These are phyloP conservation scores for Fonsecaea nubica DNA, from an alignment of 2,329 filamentous ascomycete genomes.

Conservation along the genomic window DNA sequence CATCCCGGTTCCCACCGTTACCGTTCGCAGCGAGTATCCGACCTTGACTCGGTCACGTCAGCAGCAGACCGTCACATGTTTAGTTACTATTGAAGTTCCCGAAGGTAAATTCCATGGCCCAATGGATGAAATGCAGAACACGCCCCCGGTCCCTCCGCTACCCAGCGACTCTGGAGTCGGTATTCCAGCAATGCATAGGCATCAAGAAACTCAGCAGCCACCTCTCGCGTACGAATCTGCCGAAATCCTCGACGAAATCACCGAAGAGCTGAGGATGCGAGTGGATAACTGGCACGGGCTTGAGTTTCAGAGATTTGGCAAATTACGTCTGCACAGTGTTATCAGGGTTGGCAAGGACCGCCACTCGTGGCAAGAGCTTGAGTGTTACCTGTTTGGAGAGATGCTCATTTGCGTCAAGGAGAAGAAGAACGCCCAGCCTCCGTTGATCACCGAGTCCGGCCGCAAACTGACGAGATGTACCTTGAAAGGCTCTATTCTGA, in stretches of 20 bases:
- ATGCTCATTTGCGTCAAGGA: constrained; percentile 99
- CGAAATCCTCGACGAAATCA: constrained; percentile 81
- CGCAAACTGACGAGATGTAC: constrained; percentile 78
- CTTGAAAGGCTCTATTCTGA: constrained; percentile 94
- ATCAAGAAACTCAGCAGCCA: constrained; percentile 41
- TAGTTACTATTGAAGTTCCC: constrained; percentile 91
- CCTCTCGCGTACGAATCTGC: constrained; percentile 68
- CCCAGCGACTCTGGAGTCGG: constrained; percentile 57
- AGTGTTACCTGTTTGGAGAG: constrained; percentile 95
- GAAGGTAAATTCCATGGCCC: constrained; percentile 90
- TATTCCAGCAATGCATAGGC: constrained; percentile 46
- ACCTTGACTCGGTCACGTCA: constrained; percentile 90
- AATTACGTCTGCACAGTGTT: constrained; percentile 84
- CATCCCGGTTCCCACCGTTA: constrained; percentile 89
- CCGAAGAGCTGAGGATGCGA: constrained; percentile 80
- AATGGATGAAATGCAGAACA: constrained; percentile 73
- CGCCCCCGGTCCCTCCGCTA: constrained; percentile 58
- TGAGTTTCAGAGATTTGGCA: constrained; percentile 85
- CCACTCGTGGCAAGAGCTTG: constrained; percentile 94
- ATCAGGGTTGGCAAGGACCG: constrained; percentile 95
- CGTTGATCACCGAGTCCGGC: constrained; percentile 68
- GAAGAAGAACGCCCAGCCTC: constrained; percentile 74
- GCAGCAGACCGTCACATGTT: constrained; percentile 91
- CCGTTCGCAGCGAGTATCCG: constrained; percentile 93
- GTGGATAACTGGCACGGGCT: constrained; percentile 99